Percentiles rank a stretch among this genome's conserved stretches.
Evolutionary conservation across 148 eudicot genomes (phyloP).

Genomic region (Hydrangea macrophylla): DNA sequence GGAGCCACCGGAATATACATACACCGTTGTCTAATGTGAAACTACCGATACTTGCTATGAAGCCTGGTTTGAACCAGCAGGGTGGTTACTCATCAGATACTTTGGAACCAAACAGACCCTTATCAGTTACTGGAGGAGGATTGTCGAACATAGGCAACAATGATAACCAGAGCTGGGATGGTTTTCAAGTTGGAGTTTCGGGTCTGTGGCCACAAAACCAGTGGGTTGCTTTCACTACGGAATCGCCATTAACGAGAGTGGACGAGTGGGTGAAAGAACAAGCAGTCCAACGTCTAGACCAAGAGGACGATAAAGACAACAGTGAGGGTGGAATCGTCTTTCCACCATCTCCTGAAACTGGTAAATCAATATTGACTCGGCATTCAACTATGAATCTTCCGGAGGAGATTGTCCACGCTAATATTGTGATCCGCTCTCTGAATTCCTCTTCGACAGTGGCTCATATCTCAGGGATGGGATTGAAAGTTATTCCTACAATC

Average conservation of each 20-base stretch:
- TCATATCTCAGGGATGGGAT: constrained; percentile 74
- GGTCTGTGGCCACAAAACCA: constrained; percentile 88
- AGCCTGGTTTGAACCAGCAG: constrained; percentile 51
- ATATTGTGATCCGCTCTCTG: constrained; percentile 67
- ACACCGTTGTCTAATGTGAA: constrained; percentile 16
- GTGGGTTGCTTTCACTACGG: constrained; percentile 77
- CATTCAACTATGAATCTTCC: constrained; percentile 37
- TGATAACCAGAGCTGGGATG: constrained; percentile 33
- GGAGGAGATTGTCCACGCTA: constrained; percentile 70
- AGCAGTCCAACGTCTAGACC: constrained; percentile 31
- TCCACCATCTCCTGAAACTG: constrained; percentile 60
- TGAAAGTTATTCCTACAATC: constrained; percentile 66
- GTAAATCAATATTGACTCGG: constrained; percentile 18
- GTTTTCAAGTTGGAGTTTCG: constrained; percentile 40
- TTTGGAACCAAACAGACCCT: constrained; percentile 51
- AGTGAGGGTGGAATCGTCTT: constrained; percentile 26
- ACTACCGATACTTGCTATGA: constrained; percentile 25
- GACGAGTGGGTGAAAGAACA: constrained; percentile 75
- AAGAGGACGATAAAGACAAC: constrained; percentile 22
- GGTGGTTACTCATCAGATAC: constrained; percentile 93
- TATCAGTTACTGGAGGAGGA: constrained; percentile 33
- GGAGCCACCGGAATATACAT: constrained; percentile 88
- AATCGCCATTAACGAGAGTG: constrained; percentile 55
- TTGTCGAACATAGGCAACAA: constrained; percentile 17
- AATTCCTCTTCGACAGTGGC: constrained; percentile 91